Base-by-base conservation (phyloP, 164 flowering plant species). In the Nymphaea colorata region DNA sequence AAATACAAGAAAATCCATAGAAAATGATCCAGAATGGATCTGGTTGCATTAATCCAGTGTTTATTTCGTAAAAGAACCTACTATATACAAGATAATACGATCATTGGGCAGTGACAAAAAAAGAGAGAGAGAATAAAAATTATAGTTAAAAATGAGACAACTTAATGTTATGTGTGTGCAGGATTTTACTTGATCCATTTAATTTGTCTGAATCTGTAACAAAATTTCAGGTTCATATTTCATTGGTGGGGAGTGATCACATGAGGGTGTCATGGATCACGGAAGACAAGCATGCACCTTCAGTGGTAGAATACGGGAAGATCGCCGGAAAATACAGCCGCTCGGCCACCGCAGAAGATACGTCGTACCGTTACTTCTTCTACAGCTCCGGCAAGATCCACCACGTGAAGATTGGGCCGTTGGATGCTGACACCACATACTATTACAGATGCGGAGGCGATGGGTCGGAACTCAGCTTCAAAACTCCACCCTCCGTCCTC, bases 321-420 rank as follows among this genome's bases (percentile, higher is more conserved):
- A 4, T 16, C 2, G 51, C 89, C 0, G 86, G 85, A 41, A 78
- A 41, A 62, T 89, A 87, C 61, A 71, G 76, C 4, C 66, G 71
- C 0, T 69, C 77, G 41, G 78, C 82, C 0, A 74, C 74, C 11
- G 98, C 97, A 41, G 86, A 85, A 4, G 59, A 69, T 57, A 83
- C 84, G 0, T 75, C 87, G 0, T 91, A 93, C 61, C 59, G 57
- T 4, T 93, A 80, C 79, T 81, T 87, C 70, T 74, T 83, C 17
- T 93, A 93, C 64, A 75, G 3, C 2, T 93, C 98, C 5, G 92
- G 88, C 43, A 75, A 83, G 72, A 89, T 91, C 42, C 96, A 93
- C 75, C 81, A 87, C 42, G 88, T 82, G 11, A 77, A 57, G 44
- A 82, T 93, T 18, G 98, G 98, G 36, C 98, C 97, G 0, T 71